Evolutionary conservation across 768 basidiomycete species (phyloP), one percentile per base, ranked within the genome.

Genomic region (Exsudoporus frostii): DNA sequence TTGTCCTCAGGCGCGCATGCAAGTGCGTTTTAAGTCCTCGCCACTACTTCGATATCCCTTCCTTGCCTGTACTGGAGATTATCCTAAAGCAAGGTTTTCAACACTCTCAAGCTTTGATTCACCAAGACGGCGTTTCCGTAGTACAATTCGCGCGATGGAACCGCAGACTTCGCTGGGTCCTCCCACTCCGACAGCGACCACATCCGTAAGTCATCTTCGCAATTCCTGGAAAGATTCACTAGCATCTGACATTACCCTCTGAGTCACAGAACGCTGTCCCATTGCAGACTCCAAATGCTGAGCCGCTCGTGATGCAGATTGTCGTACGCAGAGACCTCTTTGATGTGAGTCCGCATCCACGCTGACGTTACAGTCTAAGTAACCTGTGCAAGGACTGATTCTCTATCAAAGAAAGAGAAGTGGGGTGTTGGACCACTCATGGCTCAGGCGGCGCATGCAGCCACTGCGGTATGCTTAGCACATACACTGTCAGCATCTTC

Each of bases 371-470:
- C 19, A 17, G 1, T 40, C 38, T 5, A 27, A 20, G 4, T 17
- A 41, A 43, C 17, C 14, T 4, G n/a, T 15, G 29, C 13, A 36
- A 34, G 36, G 17, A 37, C 50, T 60, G 19, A 57, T 19, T 42
- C 32, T 32, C 8, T 11, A 10, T 13, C n/a, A 46, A 53, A 76
- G 74, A 65, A 65, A 20, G 74, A 73, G 48, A 73, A 70, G 7
- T 77, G 76, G 73, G 76, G 76, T 1, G 63, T 73, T 5, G 76
- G 76, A 11, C 74, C 75, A 14, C 66, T 77, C 36, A 75, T 77
- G 76, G 71, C 74, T 7, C 76, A 77, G 54, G 71, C 67, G 3
- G 74, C 76, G 5, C 76, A 76, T 54, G 74, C 73, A 6, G 75
- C 76, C 24, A 66, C 73, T 0, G 76, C 76, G 24, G 76, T 77